Evolutionary conservation across 306 rosid genomes (phyloP), one percentile per base, ranked within the genome.

Genomic region (Trifolium dubium): DNA sequence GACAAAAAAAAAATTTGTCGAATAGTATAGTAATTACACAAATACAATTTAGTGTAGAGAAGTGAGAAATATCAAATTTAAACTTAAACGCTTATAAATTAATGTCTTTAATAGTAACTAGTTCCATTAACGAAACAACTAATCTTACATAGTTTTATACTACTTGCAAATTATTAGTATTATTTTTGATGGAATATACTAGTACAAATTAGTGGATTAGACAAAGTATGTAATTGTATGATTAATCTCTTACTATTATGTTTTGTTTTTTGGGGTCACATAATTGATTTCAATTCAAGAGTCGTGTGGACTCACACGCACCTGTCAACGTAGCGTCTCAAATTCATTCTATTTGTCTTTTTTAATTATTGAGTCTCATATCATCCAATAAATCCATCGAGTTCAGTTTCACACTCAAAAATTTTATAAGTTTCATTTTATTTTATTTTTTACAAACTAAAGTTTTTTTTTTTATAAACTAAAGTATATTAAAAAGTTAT

Each of bases 281-380:
- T n/a, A n/a, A 59, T 31, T 69, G 71, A 47, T 50, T 77, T 77
- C 46, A 5, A 50, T 72, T 77, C 81, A 61, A 70, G 8, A 17
- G 65, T 61, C 65, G 71, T 50, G 58, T 70, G 71, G 71, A 69
- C 62, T 56, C 35, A 56, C 62, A 6, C 8, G 55, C 5, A 10
- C 39, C 66, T 50, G 65, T 77, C 81, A 61, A 51, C 18, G 66
- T 77, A 70, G 66, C 81, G 77, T 77, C 71, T 77, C 46, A 49
- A 61, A 44, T 69, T 58, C 70, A 77, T 41, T 67, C 50, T 7
- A 32, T 7, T 12, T 31, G 11, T 37, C 51, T 50, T 74, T 8
- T 28, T 5, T 0, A 23, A 23, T 23, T 23, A 28, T 49, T 19
- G 10, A 75, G 46, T 50, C 32, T 50, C 32, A 35, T 50, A 23